Evolutionary conservation across 768 basidiomycete genomes (phyloP), one percentile per base, ranked within the genome.

Genomic region (Leccinum imitatum): DNA sequence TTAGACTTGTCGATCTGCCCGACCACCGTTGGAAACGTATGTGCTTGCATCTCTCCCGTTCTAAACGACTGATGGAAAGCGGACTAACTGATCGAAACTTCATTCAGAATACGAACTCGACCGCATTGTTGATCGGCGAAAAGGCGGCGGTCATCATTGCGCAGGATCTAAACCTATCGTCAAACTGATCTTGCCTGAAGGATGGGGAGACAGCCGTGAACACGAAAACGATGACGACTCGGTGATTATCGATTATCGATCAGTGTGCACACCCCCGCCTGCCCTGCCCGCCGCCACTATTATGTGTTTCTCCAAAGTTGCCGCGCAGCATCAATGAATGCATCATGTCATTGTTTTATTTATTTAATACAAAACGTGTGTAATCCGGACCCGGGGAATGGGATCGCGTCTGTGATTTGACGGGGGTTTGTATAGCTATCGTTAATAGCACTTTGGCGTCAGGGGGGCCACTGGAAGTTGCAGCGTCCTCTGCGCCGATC

Each of bases 71-170:
- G 46, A 15, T 9, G 6, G 46, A 15, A 31, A 17, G 25, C 4
- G 4, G 10, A n/a, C 25, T 27, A 3, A 47, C 52, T 27, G 30
- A 50, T 47, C 1, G 53, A 44, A 44, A 44, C 10, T 33, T 6
- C 19, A 13, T 6, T 17, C 15, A 65, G 65, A 65, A 65, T 17
- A 65, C 58, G 4, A 50, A 65, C 25, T 65, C 58, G 3, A 65
- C 63, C 17, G 60, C 63, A n/a, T 56, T 65, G 50, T 14, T 65
- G 53, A 37, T 65, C 21, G 65, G 63, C 3, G 65, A 65, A 56
- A 65, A 65, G 41, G 65, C 63, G 5, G 63, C 65, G 4, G 33
- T 14, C 3, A 65, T 65, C 9, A 65, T 65, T 27, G 55, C 60
- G 4, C 33, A 57, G 31, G 65, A 65, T n/a, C 37, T 65, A 13